Evolutionary conservation across 2,329 filamentous ascomycete genomes (phyloP).

Genomic region (Scedosporium apiospermum): DNA sequence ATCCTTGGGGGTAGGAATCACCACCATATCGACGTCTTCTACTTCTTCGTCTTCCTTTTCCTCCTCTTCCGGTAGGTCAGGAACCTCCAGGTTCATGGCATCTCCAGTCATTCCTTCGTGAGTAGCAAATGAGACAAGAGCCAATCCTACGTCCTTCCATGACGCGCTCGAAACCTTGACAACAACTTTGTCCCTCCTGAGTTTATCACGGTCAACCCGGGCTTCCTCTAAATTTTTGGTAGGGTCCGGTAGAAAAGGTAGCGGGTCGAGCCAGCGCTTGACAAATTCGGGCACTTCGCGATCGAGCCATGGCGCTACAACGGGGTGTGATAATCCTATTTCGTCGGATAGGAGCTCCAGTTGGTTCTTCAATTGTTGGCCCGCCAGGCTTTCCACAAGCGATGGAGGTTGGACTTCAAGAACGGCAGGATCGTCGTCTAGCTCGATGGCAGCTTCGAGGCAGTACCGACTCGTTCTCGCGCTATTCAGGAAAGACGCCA

Average conservation of each 20-base stretch:
- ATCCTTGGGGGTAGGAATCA: not conserved
- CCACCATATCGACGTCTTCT: not conserved
- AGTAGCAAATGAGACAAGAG: not conserved
- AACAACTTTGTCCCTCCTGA: not conserved
- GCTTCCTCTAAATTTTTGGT: conserved; percentile 23
- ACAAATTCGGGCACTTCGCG: conserved; percentile 41
- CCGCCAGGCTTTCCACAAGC: conserved; percentile 52
- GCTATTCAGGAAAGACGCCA: conserved; percentile 49
- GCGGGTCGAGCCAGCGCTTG: conserved; percentile 47
- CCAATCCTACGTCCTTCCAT: conserved; percentile 4
- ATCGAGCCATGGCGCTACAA: conserved; percentile 47
- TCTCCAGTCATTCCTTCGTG: not conserved
- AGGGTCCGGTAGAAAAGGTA: conserved; percentile 51
- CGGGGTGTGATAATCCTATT: conserved; percentile 49
- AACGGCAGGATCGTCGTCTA: conserved; percentile 56
- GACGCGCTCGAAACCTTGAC: not conserved
- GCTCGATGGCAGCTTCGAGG: conserved; percentile 55
- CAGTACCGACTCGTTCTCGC: conserved; percentile 50
- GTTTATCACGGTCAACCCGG: not conserved
- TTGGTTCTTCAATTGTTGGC: conserved; percentile 49
- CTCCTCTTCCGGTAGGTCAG: conserved; percentile 5
- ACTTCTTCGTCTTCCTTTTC: conserved; percentile 14
- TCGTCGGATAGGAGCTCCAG: conserved; percentile 44
- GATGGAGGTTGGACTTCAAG: conserved; percentile 54
- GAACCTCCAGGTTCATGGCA: not conserved